phyloP scores from a whole-genome alignment of 2,329 filamentous ascomycete species.

The Penicillium psychrosexuale region DNA sequence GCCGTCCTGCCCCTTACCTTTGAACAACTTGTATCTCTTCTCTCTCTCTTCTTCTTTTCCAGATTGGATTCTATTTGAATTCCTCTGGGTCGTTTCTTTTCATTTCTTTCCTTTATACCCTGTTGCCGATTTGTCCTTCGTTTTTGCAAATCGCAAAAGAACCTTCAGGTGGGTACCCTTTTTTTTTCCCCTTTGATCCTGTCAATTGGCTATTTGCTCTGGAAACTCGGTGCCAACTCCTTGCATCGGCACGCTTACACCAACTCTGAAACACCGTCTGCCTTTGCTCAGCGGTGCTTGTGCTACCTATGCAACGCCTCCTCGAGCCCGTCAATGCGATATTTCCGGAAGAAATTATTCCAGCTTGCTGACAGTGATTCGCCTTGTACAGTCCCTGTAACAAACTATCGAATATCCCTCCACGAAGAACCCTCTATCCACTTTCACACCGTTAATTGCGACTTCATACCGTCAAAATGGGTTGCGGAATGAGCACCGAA shows the following conservation, averaged over 20 bases:
- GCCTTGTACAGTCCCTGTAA: not conserved
- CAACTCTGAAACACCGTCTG: slow-evolving; percentile 23
- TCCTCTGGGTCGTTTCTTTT: slow-evolving; percentile 14
- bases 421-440: not conserved
- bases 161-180: slow-evolving; percentile 10
- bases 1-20: slow-evolving; percentile 24
- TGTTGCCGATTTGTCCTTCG: slow-evolving; percentile 4
- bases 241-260: slow-evolving; percentile 21
- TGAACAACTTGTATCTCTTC: slow-evolving; percentile 2
- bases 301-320: slow-evolving; percentile 17
- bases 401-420: not conserved
- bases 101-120: slow-evolving; percentile 10
- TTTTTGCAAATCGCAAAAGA: slow-evolving; percentile 6
- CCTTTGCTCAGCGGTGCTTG: slow-evolving; percentile 16
- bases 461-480: slow-evolving; percentile 68
- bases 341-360: slow-evolving; percentile 5
- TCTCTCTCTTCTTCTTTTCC: slow-evolving; percentile 16
- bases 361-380: slow-evolving; percentile 4
- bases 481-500: slow-evolving; percentile 99
- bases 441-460: slow-evolving; percentile 11
- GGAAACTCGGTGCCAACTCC: slow-evolving; percentile 7
- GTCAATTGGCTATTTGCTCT: not conserved
- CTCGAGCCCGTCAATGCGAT: slow-evolving; percentile 13
- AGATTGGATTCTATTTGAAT: slow-evolving; percentile 10
- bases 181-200: slow-evolving; percentile 3